Conservation (phyloP, 2,329 filamentous ascomycete species). For the Paradendryphiella salina region DNA sequence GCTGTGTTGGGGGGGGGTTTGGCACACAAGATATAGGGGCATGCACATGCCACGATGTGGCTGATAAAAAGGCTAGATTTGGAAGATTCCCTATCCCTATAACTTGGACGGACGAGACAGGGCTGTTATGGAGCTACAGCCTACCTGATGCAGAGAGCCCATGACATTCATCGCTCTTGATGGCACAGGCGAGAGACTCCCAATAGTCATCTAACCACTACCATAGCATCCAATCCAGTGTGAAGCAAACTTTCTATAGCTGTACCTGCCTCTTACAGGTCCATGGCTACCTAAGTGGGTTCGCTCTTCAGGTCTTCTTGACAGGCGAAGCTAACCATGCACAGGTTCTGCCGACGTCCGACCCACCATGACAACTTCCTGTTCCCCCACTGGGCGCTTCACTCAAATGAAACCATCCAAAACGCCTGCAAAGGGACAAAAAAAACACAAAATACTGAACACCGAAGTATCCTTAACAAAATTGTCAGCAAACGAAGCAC, state of each 20-base stretch:
- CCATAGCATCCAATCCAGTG: too few species aligned
- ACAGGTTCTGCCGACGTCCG: neutral
- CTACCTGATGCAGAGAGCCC: neutral
- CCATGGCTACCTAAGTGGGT: neutral
- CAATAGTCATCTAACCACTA: too few species aligned
- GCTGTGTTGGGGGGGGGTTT: neutral
- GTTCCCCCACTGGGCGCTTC: neutral
- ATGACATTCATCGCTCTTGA: neutral
- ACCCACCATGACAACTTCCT: neutral
- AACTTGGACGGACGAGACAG: constrained; percentile 1
- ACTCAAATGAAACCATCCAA: neutral
- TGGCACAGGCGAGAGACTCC: neutral
- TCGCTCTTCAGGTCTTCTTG: neutral
- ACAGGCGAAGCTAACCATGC: neutral
- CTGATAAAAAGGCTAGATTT: constrained; percentile 1
- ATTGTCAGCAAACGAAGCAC: neutral
- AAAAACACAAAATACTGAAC: neutral
- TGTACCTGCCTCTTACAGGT: neutral
- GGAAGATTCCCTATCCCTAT: neutral
- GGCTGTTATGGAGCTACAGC: neutral
- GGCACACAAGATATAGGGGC: neutral
- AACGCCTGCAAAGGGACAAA: neutral
- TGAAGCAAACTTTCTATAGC: neutral
- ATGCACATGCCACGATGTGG: constrained; percentile 6
- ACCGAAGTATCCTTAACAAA: too few species aligned